Percentiles rank a stretch among this genome's conserved stretches.
These are phyloP conservation scores for Brachypodium distachyon DNA, from an alignment of 202 grass and related monocot genomes.

Conservation along the genomic window DNA sequence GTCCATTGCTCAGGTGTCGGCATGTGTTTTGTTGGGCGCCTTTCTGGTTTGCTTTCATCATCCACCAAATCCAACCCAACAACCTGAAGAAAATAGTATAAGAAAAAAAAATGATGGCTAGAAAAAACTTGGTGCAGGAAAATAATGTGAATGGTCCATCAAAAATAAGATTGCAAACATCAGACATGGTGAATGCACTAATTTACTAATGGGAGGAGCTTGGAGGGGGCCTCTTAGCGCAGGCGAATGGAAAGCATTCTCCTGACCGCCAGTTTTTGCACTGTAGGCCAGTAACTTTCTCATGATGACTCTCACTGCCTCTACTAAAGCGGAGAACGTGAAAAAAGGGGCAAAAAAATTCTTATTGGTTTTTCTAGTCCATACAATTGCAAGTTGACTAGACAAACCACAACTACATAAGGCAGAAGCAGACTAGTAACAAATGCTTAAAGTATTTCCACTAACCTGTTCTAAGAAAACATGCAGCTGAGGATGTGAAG, in stretches of 20 bases:
- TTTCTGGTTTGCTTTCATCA: slow-evolving; percentile 99
- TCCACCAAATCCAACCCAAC: slow-evolving; percentile 97
- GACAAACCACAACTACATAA: background rate
- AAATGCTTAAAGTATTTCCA: slow-evolving; percentile 9
- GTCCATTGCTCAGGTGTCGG: slow-evolving; percentile 88
- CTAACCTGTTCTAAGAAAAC: slow-evolving; percentile 92
- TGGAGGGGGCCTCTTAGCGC: background rate
- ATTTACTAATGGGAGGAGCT: background rate
- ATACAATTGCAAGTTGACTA: background rate
- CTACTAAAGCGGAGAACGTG: background rate
- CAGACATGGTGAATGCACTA: background rate
- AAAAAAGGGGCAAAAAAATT: no score
- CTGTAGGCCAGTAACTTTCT: background rate
- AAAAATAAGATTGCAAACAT: background rate
- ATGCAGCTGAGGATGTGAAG: slow-evolving; percentile 90
- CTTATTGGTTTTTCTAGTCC: background rate
- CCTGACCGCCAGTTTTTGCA: background rate
- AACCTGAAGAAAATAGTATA: slow-evolving; percentile 51
- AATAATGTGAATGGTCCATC: background rate
- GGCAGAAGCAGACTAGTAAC: background rate
- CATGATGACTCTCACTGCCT: background rate
- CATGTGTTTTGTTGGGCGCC: slow-evolving; percentile 92
- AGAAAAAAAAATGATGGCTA: background rate
- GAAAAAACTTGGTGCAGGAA: background rate
- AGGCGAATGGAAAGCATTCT: background rate